Base-by-base conservation (phyloP, 164 flowering plant genomes). In the Dillenia turbinata region DNA sequence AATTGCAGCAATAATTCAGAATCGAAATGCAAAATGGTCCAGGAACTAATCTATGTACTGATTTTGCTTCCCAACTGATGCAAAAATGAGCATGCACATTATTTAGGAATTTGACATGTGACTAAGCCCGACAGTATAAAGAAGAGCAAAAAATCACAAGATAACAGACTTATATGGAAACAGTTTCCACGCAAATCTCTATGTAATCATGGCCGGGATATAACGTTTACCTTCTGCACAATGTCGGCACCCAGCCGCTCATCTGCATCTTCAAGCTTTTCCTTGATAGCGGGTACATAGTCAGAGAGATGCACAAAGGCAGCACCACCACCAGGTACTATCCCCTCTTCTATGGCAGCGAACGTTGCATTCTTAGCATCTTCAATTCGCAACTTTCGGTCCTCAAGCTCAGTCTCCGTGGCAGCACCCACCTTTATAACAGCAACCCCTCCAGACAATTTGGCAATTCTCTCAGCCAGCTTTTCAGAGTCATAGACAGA, bases 361-460 rank as follows among this genome's bases (percentile, higher is more conserved):
- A 95, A 92, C 44, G 98, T 92, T 15, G 99, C 97, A 79, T 95
- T 95, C 76, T 95, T 95, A 13, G 99, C 99, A 79, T 95, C 99
- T 75, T 95, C 99, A 64, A 95, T 85, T 12, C 98, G 85, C 3
- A 95, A 92, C 69, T 95, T 95, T 1, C 97, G 85, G 65, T 95
- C 99, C 78, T 95, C 99, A 13, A 95, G 95, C 73, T 95, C 99
- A 15, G 98, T 81, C 71, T 95, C 99, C 2, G 99, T 95, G 1
- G 98, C 98, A 66, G 97, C 99, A 10, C 98, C 99, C 4, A 90
- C 99, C 70, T 95, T 92, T 48, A 95, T 88, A 11, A 95, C 96
- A 50, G 99, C 99, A 70, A 92, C 96, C 19, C 99, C 99, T 58
- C 99, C 99, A 13, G 97, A 95, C 24, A 95, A 69, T 66, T 95